Evolutionary conservation across 2,329 filamentous ascomycete species (phyloP), one percentile per base, ranked within the genome.

Genomic region (Penicillium occitanis): DNA sequence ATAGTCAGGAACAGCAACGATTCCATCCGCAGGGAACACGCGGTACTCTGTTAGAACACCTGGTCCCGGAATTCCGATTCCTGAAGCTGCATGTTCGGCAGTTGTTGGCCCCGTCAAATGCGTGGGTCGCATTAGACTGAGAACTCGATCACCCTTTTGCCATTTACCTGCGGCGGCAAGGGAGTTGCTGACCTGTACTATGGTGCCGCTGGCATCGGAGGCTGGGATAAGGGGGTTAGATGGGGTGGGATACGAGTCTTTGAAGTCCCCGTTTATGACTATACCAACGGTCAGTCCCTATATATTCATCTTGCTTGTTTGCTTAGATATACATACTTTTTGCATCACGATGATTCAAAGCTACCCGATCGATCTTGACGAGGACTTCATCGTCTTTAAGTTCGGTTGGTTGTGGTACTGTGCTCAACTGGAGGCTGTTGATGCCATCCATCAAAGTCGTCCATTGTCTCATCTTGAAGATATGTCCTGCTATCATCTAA

Each of bases 181-280:
- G 17, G 35, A 42, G 40, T 25, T 17, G 42, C 85, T 84, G 33
- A 84, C 71, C 17, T 81, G 75, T 2, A 86, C 79, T 53, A 91
- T 80, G 13, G 82, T 81, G 50, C 89, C 90, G 76, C 88, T 90
- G 82, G 90, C 90, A 76, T 92, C 90, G 19, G 88, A 90, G 75
- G 87, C 89, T 1, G 88, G 88, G 1, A 91, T 86, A 13, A 91
- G 70, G 64, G 33, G 48, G 7, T 63, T 8, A 17, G 48, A 42
- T 55, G 51, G 48, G 14, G 35, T 44, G 10, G 40, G 40, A 40
- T 63, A 55, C 3, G 48, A 55, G 48, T 17, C 61, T 5, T 42
- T 40, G 13, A 55, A 55, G 17, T 57, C 61, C 63, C 62, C 75
- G 68, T 66, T 78, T 71, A 46, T 74, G 46, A 57, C 64, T 57